These are phyloP conservation scores for Sporothrix pallida DNA, from an alignment of 2,329 filamentous ascomycete genomes.

Conservation along the genomic window DNA sequence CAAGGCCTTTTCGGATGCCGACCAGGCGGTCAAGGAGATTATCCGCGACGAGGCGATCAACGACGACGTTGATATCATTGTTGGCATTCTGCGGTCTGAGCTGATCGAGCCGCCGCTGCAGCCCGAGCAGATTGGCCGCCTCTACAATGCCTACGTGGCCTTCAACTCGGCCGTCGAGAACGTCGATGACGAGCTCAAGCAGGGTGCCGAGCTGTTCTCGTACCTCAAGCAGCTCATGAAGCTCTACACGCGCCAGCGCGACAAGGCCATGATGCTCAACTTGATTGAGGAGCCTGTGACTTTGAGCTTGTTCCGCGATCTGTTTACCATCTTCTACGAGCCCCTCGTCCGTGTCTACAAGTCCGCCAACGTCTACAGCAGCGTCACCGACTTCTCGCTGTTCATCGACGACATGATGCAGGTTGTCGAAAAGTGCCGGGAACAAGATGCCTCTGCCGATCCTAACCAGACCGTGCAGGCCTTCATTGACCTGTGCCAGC, in stretches of 20 bases:
- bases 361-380: constrained; percentile 96
- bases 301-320: constrained; percentile 89
- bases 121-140: constrained; percentile 75
- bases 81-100: constrained; percentile 82
- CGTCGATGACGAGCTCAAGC: constrained; percentile 82
- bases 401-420: constrained; percentile 93
- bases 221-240: constrained; percentile 95
- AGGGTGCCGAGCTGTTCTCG: constrained; percentile 90
- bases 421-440: constrained; percentile 68
- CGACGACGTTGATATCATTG: constrained; percentile 83
- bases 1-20: constrained; percentile 75
- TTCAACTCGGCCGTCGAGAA: constrained; percentile 96
- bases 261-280: constrained; percentile 96
- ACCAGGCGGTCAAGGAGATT: constrained; percentile 73
- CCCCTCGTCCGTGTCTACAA: constrained; percentile 97
- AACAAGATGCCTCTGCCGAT: constrained; percentile 86
- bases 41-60: constrained; percentile 74
- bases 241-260: constrained; percentile 84
- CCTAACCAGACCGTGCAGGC: constrained; percentile 98
- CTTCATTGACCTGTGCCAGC: constrained; percentile 94
- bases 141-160: constrained; percentile 94
- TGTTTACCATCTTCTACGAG: constrained; percentile 99
- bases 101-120: constrained; percentile 73
- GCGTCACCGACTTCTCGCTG: constrained; percentile 91
- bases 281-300: constrained; percentile 98